Evolutionary conservation across 1,284 basidiomycete genomes (phyloP), one percentile per base, ranked within the genome.

Genomic region (Meira nashicola): DNA sequence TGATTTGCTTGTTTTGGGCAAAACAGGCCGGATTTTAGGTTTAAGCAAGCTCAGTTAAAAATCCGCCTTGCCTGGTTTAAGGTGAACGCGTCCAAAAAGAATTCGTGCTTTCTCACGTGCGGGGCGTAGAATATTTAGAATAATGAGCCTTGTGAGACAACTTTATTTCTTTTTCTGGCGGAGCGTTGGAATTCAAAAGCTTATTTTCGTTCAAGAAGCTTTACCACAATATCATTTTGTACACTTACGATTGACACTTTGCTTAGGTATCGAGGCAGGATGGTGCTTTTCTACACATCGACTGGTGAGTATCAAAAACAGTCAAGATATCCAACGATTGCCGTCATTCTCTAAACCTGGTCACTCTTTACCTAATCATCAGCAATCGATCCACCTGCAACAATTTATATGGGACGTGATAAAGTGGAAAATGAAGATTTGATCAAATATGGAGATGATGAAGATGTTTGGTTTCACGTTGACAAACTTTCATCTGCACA

Each of bases 381-480:
- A 79, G 82, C 79, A 10, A 80, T 83, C 7, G 79, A 83, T 39
- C 89, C 90, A 0, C 83, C 89, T 1, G 87, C 84, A 2, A 85
- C 82, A 19, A 83, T 95, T 61, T 95, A 94, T 81, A 94, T 95
- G 90, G 94, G 94, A 40, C 87, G 86, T 74, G 94, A 98, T 83
- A 97, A 98, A 81, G 43, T 57, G 2, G 57, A 57, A 17, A 55
- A 95, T 81, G 92, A 96, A 79, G 92, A 95, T 55, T 82, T 97
- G 41, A 91, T 97, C 73, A 89, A 87, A 79, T 93, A 67, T 48
- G 40, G 39, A 54, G 63, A 65, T 44, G 67, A 65, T 49, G 63
- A 66, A 57, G 68, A 77, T 47, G 76, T 85, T 21, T 85, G 84
- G 84, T 83, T 84, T 60, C 83, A 84, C 64, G 83, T 84, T 39